phyloP scores from a whole-genome alignment of 2,329 filamentous ascomycete species.

The Venturia nashicola region DNA sequence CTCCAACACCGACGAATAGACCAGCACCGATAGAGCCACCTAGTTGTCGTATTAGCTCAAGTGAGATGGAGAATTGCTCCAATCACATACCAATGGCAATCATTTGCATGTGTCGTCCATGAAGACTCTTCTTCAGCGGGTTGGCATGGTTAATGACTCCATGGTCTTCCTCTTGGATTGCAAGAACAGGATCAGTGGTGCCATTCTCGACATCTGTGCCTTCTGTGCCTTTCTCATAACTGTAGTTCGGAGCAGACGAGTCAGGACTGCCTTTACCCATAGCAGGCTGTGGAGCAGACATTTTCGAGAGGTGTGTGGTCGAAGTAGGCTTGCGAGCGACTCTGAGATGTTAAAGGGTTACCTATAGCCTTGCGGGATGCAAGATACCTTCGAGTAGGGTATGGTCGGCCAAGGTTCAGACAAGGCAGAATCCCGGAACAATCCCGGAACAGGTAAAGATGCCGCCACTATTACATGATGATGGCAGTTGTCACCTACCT shows the following conservation, averaged over 20 bases:
- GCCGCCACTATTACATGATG: background rate
- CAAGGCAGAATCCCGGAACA: background rate
- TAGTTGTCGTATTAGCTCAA: background rate
- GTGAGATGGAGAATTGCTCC: conserved; percentile 35
- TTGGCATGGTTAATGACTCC: conserved; percentile 5
- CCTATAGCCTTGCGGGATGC: background rate
- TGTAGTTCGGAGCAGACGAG: background rate
- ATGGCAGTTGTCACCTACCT: background rate
- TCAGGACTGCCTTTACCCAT: background rate
- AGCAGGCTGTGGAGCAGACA: background rate
- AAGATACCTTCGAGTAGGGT: background rate
- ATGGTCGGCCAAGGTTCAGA: background rate
- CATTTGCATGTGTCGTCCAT: conserved; percentile 48
- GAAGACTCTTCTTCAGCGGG: conserved; percentile 28
- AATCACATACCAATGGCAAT: conserved; percentile 36
- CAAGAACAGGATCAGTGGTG: background rate
- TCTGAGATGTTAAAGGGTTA: background rate
- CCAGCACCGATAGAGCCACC: conserved; percentile 62
- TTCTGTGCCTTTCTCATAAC: background rate
- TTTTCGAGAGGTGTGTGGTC: background rate
- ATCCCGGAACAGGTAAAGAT: too few species aligned
- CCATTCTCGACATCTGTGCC: background rate
- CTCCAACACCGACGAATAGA: conserved; percentile 66
- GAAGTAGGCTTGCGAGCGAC: background rate
- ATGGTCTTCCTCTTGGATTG: background rate